Base-by-base conservation (phyloP, 164 flowering plant genomes). In the Nymphaea colorata region DNA sequence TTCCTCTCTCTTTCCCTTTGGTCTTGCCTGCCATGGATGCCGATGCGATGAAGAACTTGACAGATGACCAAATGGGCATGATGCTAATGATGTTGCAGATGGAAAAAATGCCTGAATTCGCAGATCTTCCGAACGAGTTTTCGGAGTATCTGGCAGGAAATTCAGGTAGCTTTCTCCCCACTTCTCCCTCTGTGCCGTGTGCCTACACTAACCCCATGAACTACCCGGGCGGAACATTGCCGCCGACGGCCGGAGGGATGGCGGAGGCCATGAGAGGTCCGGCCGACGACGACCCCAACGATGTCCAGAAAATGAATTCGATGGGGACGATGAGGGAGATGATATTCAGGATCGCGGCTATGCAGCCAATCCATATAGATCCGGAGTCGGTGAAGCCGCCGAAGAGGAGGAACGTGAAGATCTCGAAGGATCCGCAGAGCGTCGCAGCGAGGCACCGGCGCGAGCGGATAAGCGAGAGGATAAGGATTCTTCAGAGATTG, bases 291-390 rank as follows among this genome's bases (percentile, higher is more conserved):
- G 12, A 60, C 64, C 6, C 10, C 12, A 17, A 8, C 41, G 62
- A 41, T 44, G 64, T 4, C 18, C 41, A 2, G 70, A 45, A 53
- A 25, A 47, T 42, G 64, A 72, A 69, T 68, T 76, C 78, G 3
- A 66, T 74, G 79, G 79, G 75, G 6, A 77, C 83, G 3, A 83
- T 85, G 88, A 79, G 85, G 61, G 88, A 85, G 75, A 83, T 81
- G 88, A 85, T 85, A 3, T 85, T 82, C 64, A 69, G 85, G 5
- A 79, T 85, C 0, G 88, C 88, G 3, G 85, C 81, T 8, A 85
- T 85, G 88, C 88, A 85, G 68, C 88, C 88, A 17, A 79, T 85
- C 59, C 80, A 85, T 73, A 85, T 85, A 36, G 88, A 85, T 69
- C 88, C 86, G 41, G 86, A 82, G 59, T 78, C 88, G 2, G 80